These are phyloP conservation scores for Phyllosticta ampelicida DNA, from an alignment of 2,329 filamentous ascomycete genomes.

Conservation along the genomic window DNA sequence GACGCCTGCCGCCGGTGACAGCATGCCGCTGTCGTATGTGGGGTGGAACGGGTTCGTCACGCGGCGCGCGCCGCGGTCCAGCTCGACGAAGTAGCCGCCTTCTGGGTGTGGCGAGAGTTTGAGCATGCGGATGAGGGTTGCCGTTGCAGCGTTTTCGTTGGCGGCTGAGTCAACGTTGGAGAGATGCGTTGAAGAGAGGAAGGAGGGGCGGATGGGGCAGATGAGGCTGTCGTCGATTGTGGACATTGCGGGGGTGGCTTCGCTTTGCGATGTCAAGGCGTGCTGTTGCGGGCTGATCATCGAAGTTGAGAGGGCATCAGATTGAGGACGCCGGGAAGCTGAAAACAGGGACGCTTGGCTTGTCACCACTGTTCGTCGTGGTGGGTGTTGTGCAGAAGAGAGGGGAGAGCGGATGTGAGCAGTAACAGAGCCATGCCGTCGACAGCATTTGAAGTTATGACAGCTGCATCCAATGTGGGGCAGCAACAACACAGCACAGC, in stretches of 20 bases:
- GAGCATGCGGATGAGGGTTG: slow-evolving; percentile 30
- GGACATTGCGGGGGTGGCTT: slow-evolving; percentile 2
- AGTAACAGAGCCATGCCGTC: neutral
- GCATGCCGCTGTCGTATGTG: slow-evolving; percentile 7
- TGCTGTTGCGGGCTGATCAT: neutral
- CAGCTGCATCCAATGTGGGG: neutral
- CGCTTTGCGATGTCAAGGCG: neutral
- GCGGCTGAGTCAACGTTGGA: neutral
- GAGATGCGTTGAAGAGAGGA: neutral
- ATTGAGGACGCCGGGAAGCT: neutral
- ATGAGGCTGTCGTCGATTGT: slow-evolving; percentile 2
- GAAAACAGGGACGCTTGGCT: no score
- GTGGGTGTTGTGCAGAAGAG: neutral
- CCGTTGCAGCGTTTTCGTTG: neutral
- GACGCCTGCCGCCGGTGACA: neutral
- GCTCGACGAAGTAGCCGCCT: slow-evolving; percentile 41
- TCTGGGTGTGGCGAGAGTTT: slow-evolving; percentile 36
- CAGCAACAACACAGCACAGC: neutral
- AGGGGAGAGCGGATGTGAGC: neutral
- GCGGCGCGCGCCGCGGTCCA: slow-evolving; percentile 31
- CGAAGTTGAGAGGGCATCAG: neutral
- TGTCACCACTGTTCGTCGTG: no score
- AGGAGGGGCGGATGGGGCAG: neutral
- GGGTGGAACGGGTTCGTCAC: slow-evolving; percentile 45
- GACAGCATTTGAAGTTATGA: neutral